A percentile compares a stretch with the other conserved stretches of the same genome.
These are phyloP conservation scores for Lonicera japonica DNA, from an alignment of 129 eudicot species.

Conservation along the genomic window DNA sequence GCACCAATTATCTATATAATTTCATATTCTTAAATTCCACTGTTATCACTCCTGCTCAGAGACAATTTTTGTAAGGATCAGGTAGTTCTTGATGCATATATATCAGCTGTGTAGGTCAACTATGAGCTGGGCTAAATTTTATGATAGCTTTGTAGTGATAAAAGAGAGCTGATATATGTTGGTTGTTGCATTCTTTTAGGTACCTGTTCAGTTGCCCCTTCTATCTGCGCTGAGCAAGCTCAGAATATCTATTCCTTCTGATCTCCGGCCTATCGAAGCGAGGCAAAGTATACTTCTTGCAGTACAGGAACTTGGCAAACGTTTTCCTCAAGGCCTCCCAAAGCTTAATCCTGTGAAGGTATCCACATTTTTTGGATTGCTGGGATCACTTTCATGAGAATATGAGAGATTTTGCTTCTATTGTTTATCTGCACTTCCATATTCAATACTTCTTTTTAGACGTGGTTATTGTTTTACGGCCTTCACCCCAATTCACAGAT, in stretches of 20 bases:
- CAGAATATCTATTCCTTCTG: constrained; percentile 79
- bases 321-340: constrained; percentile 93
- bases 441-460: background rate
- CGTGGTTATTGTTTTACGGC: background rate
- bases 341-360: constrained; percentile 98
- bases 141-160: too few relatives aligned
- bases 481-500: background rate
- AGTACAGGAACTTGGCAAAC: constrained; percentile 85
- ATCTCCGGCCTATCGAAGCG: constrained; percentile 83
- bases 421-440: background rate
- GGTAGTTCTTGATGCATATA: too few relatives aligned
- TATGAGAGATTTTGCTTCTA: background rate
- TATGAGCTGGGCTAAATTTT: too few relatives aligned
- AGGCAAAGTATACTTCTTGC: constrained; percentile 77
- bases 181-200: constrained; percentile 31
- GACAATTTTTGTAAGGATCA: too few relatives aligned
- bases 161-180: background rate
- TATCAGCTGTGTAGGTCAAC: too few relatives aligned
- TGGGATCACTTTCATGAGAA: background rate
- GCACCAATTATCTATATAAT: too few relatives aligned
- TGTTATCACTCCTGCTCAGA: too few relatives aligned
- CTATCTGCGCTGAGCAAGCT: constrained; percentile 82
- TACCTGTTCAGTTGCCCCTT: constrained; percentile 85
- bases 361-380: background rate
- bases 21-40: too few relatives aligned